phyloP scores from a whole-genome alignment of 495 filamentous ascomycete genomes.

The Annulohypoxylon nitens region DNA sequence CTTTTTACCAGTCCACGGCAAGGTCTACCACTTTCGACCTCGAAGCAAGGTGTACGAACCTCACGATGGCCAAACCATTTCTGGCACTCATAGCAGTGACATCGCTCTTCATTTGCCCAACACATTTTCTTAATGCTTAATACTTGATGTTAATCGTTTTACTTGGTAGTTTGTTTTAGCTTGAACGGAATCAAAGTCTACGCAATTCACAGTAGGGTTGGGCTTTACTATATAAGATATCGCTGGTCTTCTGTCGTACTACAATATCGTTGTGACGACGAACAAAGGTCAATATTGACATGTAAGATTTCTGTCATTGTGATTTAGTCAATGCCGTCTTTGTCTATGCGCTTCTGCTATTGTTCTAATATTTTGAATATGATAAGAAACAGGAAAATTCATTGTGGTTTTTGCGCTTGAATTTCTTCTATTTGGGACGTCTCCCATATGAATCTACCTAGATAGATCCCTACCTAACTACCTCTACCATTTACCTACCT shows the following conservation, averaged over 20 bases:
- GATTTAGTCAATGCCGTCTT: not conserved
- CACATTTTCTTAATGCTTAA: conserved; percentile 27
- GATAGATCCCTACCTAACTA: too few species aligned
- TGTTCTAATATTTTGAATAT: not conserved
- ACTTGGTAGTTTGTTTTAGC: not conserved
- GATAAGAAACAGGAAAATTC: not conserved
- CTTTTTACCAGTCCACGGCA: conserved; percentile 1
- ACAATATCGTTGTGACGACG: not conserved
- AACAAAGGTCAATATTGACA: not conserved
- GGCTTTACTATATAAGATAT: not conserved
- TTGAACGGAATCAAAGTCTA: not conserved
- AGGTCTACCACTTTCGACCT: not conserved
- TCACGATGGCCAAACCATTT: not conserved
- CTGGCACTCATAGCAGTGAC: conserved; percentile 42
- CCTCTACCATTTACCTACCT: too few species aligned
- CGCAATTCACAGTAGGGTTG: not conserved
- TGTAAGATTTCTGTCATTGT: not conserved
- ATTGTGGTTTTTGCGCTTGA: too few species aligned
- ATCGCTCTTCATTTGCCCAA: conserved; percentile 3
- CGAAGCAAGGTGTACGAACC: conserved; percentile 14
- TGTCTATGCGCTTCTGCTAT: not conserved
- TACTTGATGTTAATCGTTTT: not conserved
- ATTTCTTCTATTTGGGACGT: too few species aligned
- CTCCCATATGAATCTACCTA: too few species aligned
- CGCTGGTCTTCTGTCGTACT: not conserved